These are phyloP conservation scores for Colletotrichum sansevieriae DNA, from an alignment of 2,329 filamentous ascomycete genomes.

Conservation along the genomic window DNA sequence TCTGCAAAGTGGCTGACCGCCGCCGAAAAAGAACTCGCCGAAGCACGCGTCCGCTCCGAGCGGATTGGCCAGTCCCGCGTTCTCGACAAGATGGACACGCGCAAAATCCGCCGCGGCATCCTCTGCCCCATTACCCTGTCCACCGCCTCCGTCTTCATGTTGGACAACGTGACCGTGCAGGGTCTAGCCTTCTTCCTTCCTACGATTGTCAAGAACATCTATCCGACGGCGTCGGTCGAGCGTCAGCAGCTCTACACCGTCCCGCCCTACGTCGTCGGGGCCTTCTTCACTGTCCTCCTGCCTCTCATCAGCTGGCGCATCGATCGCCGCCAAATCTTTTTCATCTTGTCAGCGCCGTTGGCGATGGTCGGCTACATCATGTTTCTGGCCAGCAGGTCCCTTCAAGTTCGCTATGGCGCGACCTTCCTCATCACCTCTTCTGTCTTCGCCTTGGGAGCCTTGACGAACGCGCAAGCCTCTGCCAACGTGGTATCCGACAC, in stretches of 20 bases:
- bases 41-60: slow-evolving; percentile 71
- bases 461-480: slow-evolving; percentile 73
- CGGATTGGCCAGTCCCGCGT: slow-evolving; percentile 71
- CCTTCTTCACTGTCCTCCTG: slow-evolving; percentile 69
- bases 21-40: slow-evolving; percentile 73
- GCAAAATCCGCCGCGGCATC: slow-evolving; percentile 70
- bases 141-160: slow-evolving; percentile 70
- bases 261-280: slow-evolving; percentile 73
- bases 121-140: slow-evolving; percentile 68
- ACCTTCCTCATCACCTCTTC: slow-evolving; percentile 73
- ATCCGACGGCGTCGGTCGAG: slow-evolving; percentile 68
- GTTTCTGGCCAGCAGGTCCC: slow-evolving; percentile 66
- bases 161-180: slow-evolving; percentile 76
- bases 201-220: slow-evolving; percentile 75
- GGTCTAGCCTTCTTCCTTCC: slow-evolving; percentile 76
- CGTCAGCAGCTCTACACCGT: slow-evolving; percentile 74
- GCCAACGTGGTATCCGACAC: slow-evolving; percentile 77
- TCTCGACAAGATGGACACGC: slow-evolving; percentile 70
- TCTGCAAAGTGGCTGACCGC: slow-evolving; percentile 74
- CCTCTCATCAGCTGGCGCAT: slow-evolving; percentile 69
- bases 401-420: slow-evolving; percentile 69
- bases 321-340: slow-evolving; percentile 67
- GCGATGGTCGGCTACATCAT: slow-evolving; percentile 75
- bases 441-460: slow-evolving; percentile 71
- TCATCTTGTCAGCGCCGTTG: slow-evolving; percentile 66